Conservation (phyloP, 192 early-diverging fungal species). For the Gryganskiella cystojenkinii region DNA sequence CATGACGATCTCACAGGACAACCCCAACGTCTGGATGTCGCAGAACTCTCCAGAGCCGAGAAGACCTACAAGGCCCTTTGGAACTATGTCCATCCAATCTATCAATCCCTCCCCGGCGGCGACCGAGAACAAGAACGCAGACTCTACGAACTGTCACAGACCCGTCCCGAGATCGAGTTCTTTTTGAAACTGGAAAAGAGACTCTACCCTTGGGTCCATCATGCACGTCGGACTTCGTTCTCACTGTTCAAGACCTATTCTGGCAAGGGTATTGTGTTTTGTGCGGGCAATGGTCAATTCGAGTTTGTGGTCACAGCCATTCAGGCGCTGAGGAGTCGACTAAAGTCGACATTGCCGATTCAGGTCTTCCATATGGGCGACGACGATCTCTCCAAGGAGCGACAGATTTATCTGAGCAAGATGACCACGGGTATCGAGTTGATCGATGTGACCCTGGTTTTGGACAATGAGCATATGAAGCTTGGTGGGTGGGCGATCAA, state of each 20-base stretch:
- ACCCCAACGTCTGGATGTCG: neutral
- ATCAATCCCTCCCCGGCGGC: neutral
- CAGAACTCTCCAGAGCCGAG: neutral
- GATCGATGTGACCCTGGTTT: slow-evolving; percentile 47
- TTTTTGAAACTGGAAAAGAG: slow-evolving; percentile 19
- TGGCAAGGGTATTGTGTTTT: slow-evolving; percentile 36
- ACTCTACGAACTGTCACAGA: neutral
- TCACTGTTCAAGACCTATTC: slow-evolving; percentile 10
- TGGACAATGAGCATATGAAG: slow-evolving; percentile 54
- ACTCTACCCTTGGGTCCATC: slow-evolving; percentile 31
- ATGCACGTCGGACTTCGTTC: slow-evolving; percentile 21
- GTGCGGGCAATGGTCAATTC: slow-evolving; percentile 56
- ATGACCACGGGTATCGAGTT: slow-evolving; percentile 50
- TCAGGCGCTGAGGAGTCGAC: slow-evolving; percentile 43
- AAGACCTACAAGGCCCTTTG: slow-evolving; percentile 6
- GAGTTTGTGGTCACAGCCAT: slow-evolving; percentile 53
- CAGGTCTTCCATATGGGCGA: slow-evolving; percentile 69
- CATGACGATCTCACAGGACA: neutral
- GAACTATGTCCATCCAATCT: slow-evolving; percentile 14
- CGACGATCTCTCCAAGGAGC: slow-evolving; percentile 44
- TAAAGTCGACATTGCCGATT: slow-evolving; percentile 65
- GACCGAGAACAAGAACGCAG: neutral
- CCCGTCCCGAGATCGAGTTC: slow-evolving; percentile 1
- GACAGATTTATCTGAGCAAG: slow-evolving; percentile 43
- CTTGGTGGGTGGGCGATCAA: slow-evolving; percentile 71